phyloP scores from a whole-genome alignment of 345 rosid genomes.

The Eucalyptus paniculata region DNA sequence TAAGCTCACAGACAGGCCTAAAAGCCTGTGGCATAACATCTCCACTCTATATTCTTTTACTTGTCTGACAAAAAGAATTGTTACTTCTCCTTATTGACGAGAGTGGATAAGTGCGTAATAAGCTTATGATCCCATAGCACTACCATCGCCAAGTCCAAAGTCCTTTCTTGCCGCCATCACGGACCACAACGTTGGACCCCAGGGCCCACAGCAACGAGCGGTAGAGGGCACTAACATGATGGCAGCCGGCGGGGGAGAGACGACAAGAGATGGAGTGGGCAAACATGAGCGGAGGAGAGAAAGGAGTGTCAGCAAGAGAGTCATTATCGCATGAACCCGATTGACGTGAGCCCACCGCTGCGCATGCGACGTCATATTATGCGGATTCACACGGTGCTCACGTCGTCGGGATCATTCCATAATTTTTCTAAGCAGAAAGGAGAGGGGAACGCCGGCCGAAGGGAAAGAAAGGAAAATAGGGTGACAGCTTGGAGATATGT shows the following conservation, averaged over 20 bases:
- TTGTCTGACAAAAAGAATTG: background rate
- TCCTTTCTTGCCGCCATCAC: background rate
- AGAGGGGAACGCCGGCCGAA: background rate
- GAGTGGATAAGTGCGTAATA: background rate
- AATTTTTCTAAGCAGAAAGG: background rate
- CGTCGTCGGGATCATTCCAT: background rate
- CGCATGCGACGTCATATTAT: background rate
- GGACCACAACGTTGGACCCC: background rate
- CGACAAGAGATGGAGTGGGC: background rate
- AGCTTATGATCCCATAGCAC: background rate
- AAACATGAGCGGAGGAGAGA: background rate
- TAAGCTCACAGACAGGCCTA: background rate
- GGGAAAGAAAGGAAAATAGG: background rate
- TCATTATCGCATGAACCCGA: background rate
- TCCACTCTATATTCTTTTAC: background rate
- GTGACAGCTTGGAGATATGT: no score
- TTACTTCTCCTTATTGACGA: background rate
- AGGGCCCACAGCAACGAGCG: background rate
- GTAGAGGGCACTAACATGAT: background rate
- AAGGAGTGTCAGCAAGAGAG: background rate
- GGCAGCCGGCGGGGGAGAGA: background rate
- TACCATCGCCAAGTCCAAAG: no score
- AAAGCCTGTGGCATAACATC: background rate
- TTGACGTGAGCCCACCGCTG: no score
- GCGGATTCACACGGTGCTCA: background rate